These are phyloP conservation scores for Phtheirospermum japonicum DNA, from an alignment of 257 asterid species.

Conservation along the genomic window DNA sequence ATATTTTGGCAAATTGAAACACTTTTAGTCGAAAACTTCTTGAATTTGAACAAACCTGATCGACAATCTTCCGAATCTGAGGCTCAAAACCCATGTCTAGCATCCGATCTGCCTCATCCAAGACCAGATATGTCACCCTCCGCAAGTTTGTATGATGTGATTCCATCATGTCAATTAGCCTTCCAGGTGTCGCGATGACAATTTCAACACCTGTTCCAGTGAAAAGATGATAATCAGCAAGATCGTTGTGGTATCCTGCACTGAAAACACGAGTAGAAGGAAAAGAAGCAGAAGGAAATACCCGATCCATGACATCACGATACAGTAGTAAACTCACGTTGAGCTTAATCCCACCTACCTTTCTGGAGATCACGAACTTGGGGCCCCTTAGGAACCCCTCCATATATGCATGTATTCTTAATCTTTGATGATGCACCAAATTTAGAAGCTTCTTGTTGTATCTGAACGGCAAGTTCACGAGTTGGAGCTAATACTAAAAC, in stretches of 20 bases:
- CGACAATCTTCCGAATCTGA: constrained; percentile 77
- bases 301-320: constrained; percentile 99
- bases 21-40: background rate
- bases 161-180: constrained; percentile 91
- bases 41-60: constrained; percentile 55
- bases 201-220: constrained; percentile 71
- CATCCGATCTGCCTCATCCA: constrained; percentile 97
- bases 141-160: constrained; percentile 85
- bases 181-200: constrained; percentile 91
- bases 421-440: constrained; percentile 99
- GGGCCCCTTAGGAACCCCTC: constrained; percentile 99
- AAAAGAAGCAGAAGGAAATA: constrained; percentile 84
- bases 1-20: background rate
- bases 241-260: constrained; percentile 13
- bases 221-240: constrained; percentile 26
- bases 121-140: constrained; percentile 88
- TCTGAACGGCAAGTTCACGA: constrained; percentile 99
- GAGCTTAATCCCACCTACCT: constrained; percentile 99
- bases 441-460: constrained; percentile 95
- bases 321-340: constrained; percentile 97
- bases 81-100: constrained; percentile 97
- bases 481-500: constrained; percentile 99
- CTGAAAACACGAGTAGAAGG: constrained; percentile 23
- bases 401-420: constrained; percentile 97
- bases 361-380: constrained; percentile 99